phyloP scores from a whole-genome alignment of 352 stramenopile species.

The Albugo candida region DNA sequence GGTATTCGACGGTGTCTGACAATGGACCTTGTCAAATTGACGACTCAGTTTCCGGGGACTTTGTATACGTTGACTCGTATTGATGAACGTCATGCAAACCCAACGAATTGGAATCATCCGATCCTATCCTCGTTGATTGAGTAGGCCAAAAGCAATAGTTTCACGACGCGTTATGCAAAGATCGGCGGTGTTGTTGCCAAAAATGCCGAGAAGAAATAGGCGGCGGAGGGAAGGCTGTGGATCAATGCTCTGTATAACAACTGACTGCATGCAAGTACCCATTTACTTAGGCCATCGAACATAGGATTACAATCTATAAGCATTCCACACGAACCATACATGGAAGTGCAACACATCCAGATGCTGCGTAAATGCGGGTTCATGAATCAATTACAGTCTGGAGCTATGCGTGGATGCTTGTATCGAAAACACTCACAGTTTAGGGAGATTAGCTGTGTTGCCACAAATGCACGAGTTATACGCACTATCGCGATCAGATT shows the following conservation, averaged over 20 bases:
- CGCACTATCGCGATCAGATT: too few species aligned
- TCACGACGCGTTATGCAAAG: not conserved
- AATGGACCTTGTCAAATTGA: slow-evolving; percentile 82
- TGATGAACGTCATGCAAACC: slow-evolving; percentile 56
- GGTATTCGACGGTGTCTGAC: slow-evolving; percentile 85
- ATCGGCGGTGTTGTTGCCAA: not conserved
- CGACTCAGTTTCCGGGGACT: slow-evolving; percentile 85
- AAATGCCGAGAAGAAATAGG: not conserved
- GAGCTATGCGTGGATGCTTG: slow-evolving; percentile 94
- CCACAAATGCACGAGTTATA: too few species aligned
- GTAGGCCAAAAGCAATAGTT: slow-evolving; percentile 44
- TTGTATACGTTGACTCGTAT: slow-evolving; percentile 80
- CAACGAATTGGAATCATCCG: slow-evolving; percentile 72
- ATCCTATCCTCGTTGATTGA: slow-evolving; percentile 62
- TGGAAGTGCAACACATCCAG: slow-evolving; percentile 92
- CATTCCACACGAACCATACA: slow-evolving; percentile 85
- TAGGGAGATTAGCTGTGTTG: too few species aligned
- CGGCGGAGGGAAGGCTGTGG: slow-evolving; percentile 6
- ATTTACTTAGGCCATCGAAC: slow-evolving; percentile 86
- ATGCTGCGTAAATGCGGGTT: slow-evolving; percentile 93
- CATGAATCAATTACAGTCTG: slow-evolving; percentile 85
- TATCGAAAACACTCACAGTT: slow-evolving; percentile 67
- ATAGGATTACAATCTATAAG: slow-evolving; percentile 96
- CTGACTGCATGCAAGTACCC: slow-evolving; percentile 70
- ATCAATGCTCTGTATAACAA: slow-evolving; percentile 35